Evolutionary conservation across 441 rosid species (phyloP), one percentile per base, ranked within the genome.

Genomic region (Pelargonium myrrhifolium): DNA sequence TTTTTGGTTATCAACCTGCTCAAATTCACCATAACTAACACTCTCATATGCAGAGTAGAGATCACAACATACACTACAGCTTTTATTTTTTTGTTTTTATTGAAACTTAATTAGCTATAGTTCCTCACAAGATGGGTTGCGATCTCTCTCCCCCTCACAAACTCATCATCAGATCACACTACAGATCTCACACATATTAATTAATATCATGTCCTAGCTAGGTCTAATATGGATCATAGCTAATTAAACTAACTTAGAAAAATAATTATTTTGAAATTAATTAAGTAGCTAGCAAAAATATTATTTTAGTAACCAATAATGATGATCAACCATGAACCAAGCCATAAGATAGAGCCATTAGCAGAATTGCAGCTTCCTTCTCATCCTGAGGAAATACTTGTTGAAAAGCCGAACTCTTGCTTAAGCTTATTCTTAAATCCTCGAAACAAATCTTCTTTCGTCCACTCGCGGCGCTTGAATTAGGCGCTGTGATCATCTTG

Each of bases 291-390:
- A 59, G 63, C 63, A 39, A 5, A 53, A 65, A 56, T 22, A 4
- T 17, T 47, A 6, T 6, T 31, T 31, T 15, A 21, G 6, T n/a
- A 20, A 58, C n/a, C 18, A 21, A 65, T 2, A 14, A 8, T n/a
- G n/a, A 35, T n/a, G 8, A 18, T 84, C 83, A 85, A 65, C 92
- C 83, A 20, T 79, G 90, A 72, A 90, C 93, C 49, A 93, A 80
- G 22, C 96, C 98, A 59, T 86, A 84, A 7, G 98, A 93, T 55
- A 93, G 71, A 75, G 97, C 92, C 98, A 93, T 93, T 56, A 93
- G 87, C 47, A 93, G 83, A 69, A 93, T 82, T 12, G 98, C 98
- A 18, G 93, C 98, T 79, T 93, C 97, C 79, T 86, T 90, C 79
- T 93, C 98, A 45, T 90, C 97, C 76, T 87, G 98, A 69, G 96